These are phyloP conservation scores for Asterionellopsis glacialis DNA, from an alignment of 108 stramenopile species.

Conservation along the genomic window DNA sequence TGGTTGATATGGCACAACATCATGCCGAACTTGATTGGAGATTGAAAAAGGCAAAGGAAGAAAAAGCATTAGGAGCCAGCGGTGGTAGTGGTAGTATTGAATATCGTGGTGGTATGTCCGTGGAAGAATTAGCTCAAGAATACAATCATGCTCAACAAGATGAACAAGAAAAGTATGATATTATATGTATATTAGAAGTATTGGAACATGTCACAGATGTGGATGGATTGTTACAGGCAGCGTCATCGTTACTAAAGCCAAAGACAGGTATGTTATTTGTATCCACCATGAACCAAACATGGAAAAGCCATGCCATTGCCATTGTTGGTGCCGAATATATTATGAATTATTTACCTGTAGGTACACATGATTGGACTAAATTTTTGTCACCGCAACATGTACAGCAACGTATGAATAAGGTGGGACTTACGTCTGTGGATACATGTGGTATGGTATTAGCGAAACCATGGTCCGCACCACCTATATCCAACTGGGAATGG, in stretches of 20 bases:
- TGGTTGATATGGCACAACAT: slow-evolving; percentile 53
- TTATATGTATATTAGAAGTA: slow-evolving; percentile 89
- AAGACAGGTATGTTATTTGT: slow-evolving; percentile 76
- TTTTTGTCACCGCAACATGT: slow-evolving; percentile 77
- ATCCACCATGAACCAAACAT: slow-evolving; percentile 90
- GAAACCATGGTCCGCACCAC: slow-evolving; percentile 9
- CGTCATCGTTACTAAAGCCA: slow-evolving; percentile 64
- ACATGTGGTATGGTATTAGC: slow-evolving; percentile 19
- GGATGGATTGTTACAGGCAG: slow-evolving; percentile 50
- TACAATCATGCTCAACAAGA: slow-evolving; percentile 7
- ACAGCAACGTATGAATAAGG: slow-evolving; percentile 9
- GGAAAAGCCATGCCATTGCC: slow-evolving; percentile 72
- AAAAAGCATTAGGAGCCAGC: too few species aligned
- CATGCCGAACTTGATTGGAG: slow-evolving; percentile 44
- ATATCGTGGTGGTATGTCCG: slow-evolving; percentile 57
- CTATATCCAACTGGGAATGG: slow-evolving; percentile 66
- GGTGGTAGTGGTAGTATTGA: slow-evolving; percentile 32
- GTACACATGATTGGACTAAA: slow-evolving; percentile 89
- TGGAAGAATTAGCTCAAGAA: slow-evolving; percentile 63
- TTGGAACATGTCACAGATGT: slow-evolving; percentile 88
- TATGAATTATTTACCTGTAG: slow-evolving; percentile 78
- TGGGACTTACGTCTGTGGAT: slow-evolving; percentile 31
- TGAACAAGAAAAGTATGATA: slow-evolving; percentile 46
- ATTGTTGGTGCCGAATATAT: slow-evolving; percentile 92
- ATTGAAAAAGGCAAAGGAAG: too few species aligned